Percentiles rank a stretch among this genome's conserved stretches.
Evolutionary conservation across 371 early-diverging fungal species (phyloP).

Genomic region (Hamiltosporidium tvaerminnensis): DNA sequence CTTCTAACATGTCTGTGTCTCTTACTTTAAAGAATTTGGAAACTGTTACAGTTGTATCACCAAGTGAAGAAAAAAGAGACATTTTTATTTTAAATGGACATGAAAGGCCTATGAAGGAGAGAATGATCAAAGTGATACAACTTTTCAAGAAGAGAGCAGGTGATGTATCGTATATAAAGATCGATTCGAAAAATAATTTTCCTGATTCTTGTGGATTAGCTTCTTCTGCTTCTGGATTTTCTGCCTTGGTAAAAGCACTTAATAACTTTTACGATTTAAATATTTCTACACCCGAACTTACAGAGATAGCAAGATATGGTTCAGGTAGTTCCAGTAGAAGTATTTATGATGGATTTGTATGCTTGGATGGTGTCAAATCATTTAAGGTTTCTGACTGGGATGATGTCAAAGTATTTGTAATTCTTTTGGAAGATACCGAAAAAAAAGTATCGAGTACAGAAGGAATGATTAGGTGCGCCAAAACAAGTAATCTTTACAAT

Average conservation of each 20-base stretch:
- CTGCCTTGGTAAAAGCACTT: slow-evolving; percentile 71
- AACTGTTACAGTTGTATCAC: slow-evolving; percentile 8
- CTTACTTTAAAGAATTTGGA: slow-evolving; percentile 7
- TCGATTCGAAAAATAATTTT: slow-evolving; percentile 65
- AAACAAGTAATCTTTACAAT: slow-evolving; percentile 67
- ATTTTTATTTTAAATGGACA: slow-evolving; percentile 9
- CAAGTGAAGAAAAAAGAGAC: neutral
- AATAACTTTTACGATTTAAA: slow-evolving; percentile 57
- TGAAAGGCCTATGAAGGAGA: neutral
- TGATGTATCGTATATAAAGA: slow-evolving; percentile 1
- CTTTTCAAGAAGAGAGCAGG: slow-evolving; percentile 10
- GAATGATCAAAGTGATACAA: slow-evolving; percentile 6
- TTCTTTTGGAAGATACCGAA: slow-evolving; percentile 71
- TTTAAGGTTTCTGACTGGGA: slow-evolving; percentile 75
- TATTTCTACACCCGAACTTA: slow-evolving; percentile 56
- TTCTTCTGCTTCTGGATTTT: slow-evolving; percentile 87
- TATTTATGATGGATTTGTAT: slow-evolving; percentile 82
- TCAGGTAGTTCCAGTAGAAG: slow-evolving; percentile 89
- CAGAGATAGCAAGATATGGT: slow-evolving; percentile 76
- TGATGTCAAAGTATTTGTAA: slow-evolving; percentile 67
- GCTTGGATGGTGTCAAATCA: slow-evolving; percentile 64
- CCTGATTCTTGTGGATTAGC: slow-evolving; percentile 96
- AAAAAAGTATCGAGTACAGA: slow-evolving; percentile 74
- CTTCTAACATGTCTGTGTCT: slow-evolving; percentile 16
- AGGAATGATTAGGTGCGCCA: slow-evolving; percentile 85